phyloP scores from a whole-genome alignment of 805 yeast genomes.

The Cyberlindnera sargentensis region DNA sequence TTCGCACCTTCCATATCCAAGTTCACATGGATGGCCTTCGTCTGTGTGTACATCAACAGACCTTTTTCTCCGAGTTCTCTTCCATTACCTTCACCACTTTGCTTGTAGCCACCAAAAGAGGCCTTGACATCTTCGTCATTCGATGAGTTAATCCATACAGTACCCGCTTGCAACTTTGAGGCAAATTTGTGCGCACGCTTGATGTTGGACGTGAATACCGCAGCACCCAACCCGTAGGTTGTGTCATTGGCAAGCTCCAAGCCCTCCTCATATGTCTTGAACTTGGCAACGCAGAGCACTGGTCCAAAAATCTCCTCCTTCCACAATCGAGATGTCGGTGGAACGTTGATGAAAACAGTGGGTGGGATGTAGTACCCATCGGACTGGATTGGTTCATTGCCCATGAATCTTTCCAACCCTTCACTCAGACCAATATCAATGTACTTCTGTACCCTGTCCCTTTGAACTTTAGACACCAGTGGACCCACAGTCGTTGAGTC shows the following conservation, averaged over 20 bases:
- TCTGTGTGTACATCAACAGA: constrained; percentile 61
- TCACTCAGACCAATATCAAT: constrained; percentile 39
- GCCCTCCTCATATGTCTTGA: constrained; percentile 62
- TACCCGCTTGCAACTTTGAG: constrained; percentile 54
- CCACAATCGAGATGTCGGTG: constrained; percentile 56
- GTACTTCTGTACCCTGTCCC: constrained; percentile 41
- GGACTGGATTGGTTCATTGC: constrained; percentile 20
- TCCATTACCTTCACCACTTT: constrained; percentile 59
- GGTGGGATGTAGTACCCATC: constrained; percentile 67
- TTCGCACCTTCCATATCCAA: constrained; percentile 31
- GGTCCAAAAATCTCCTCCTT: constrained; percentile 88
- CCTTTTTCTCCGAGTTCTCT: constrained; percentile 77
- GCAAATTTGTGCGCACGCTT: constrained; percentile 61
- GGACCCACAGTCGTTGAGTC: constrained; percentile 50
- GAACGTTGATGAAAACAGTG: constrained; percentile 68
- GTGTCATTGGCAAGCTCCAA: constrained; percentile 63
- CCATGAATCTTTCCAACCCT: constrained; percentile 38
- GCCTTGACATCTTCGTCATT: constrained; percentile 58
- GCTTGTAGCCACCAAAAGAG: constrained; percentile 79
- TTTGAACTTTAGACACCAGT: constrained; percentile 49
- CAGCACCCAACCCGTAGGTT: constrained; percentile 75
- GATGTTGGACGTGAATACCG: constrained; percentile 61
- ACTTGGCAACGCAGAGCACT: constrained; percentile 63
- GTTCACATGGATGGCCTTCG: constrained; percentile 71
- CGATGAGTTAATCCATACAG: constrained; percentile 62